phyloP scores from a whole-genome alignment of 2,329 filamentous ascomycete genomes.

The Pseudogymnoascus verrucosus region DNA sequence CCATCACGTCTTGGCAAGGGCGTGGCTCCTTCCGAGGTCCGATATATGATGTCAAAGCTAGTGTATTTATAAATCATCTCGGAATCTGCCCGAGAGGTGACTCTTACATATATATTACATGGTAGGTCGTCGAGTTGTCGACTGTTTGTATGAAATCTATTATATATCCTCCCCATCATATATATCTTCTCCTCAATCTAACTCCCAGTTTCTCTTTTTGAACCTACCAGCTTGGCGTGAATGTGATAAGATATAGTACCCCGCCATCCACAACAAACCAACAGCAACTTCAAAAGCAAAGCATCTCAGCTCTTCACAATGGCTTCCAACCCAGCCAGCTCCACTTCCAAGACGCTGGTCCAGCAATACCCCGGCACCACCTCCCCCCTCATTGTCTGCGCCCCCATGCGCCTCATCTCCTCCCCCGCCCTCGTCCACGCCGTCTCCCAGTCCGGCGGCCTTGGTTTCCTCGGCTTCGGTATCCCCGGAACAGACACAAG shows the following conservation, averaged over 20 bases:
- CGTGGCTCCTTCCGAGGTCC: background rate
- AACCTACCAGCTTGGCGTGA: background rate
- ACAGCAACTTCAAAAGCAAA: background rate
- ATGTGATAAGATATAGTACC: background rate
- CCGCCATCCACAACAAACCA: background rate
- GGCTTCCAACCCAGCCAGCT: background rate
- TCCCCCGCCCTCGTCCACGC: conserved; percentile 48
- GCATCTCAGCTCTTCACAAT: background rate
- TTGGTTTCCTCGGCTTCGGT: conserved; percentile 40
- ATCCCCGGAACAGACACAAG: conserved; percentile 32
- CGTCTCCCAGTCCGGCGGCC: conserved; percentile 46
- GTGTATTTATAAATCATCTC: background rate
- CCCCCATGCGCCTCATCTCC: conserved; percentile 62
- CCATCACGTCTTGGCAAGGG: background rate
- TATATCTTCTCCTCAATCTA: background rate
- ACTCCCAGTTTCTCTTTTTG: background rate
- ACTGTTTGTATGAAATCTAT: background rate
- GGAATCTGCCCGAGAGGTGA: background rate
- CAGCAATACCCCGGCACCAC: conserved; percentile 49
- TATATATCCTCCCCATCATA: background rate
- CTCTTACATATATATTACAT: background rate
- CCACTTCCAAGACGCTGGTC: background rate
- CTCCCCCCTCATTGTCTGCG: conserved; percentile 49
- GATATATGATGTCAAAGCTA: background rate
- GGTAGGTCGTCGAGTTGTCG: background rate